Evolutionary conservation across 225 moss, liverwort and hornwort species (phyloP).

Genomic region (Asterella californica): DNA sequence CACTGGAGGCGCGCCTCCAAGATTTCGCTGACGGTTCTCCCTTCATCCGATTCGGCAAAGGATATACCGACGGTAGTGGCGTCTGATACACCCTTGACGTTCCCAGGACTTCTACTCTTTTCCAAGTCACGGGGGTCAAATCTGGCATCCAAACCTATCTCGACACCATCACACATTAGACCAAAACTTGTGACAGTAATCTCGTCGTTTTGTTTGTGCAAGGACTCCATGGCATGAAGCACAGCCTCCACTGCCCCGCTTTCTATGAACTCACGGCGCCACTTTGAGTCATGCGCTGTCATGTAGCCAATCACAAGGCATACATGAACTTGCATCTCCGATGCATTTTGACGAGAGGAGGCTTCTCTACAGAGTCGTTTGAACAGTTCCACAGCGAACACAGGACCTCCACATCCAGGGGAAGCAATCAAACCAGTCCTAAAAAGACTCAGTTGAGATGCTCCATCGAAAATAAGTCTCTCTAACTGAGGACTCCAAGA

Average conservation of each 20-base stretch:
- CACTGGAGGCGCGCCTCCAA: constrained; percentile 9
- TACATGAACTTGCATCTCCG: constrained; percentile 19
- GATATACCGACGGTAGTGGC: not conserved
- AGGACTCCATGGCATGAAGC: constrained; percentile 1
- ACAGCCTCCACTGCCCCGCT: constrained; percentile 15
- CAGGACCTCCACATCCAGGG: constrained; percentile 20
- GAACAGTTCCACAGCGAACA: constrained; percentile 11
- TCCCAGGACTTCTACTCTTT: not conserved
- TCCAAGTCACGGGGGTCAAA: not conserved
- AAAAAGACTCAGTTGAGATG: constrained; percentile 13
- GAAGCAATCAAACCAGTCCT: constrained; percentile 15
- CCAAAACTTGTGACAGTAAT: constrained; percentile 16
- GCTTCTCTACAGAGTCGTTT: constrained; percentile 8
- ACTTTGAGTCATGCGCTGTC: constrained; percentile 18
- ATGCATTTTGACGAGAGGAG: not conserved
- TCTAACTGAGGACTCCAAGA: constrained; percentile 15
- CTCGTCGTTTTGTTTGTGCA: constrained; percentile 1
- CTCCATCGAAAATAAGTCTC: constrained; percentile 12
- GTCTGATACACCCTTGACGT: not conserved
- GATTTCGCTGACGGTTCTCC: not conserved
- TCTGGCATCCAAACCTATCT: constrained; percentile 9
- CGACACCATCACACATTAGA: constrained; percentile 17
- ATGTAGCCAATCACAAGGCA: constrained; percentile 20
- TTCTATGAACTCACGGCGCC: constrained; percentile 6
- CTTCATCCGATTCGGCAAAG: not conserved